Evolutionary conservation across 1,139 yeast genomes (phyloP).

Genomic region (Kurtzmaniella natalensis): DNA sequence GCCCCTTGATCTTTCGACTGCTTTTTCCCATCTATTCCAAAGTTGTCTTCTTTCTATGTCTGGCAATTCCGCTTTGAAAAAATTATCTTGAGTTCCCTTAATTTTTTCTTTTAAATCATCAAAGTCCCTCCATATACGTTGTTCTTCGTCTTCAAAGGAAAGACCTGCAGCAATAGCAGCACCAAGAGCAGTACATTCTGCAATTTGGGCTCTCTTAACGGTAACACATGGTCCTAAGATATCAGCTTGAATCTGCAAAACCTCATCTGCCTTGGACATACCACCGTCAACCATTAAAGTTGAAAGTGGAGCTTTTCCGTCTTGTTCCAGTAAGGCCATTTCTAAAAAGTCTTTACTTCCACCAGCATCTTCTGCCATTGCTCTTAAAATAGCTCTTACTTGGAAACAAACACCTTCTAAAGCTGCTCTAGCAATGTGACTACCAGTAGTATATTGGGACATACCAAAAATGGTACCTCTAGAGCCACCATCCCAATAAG

Average conservation of each 20-base stretch:
- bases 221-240: constrained; percentile 82
- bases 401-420: constrained; percentile 94
- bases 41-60: constrained; percentile 57
- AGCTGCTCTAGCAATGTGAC: constrained; percentile 91
- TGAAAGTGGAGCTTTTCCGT: constrained; percentile 47
- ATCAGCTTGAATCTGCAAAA: constrained; percentile 92
- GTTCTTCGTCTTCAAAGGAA: constrained; percentile 52
- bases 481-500: constrained; percentile 93
- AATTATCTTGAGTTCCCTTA: constrained; percentile 31
- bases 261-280: constrained; percentile 87
- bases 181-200: constrained; percentile 94
- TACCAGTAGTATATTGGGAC: constrained; percentile 82
- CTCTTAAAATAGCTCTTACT: constrained; percentile 83
- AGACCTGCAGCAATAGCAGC: constrained; percentile 96
- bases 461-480: constrained; percentile 91
- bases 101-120: constrained; percentile 52
- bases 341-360: constrained; percentile 45
- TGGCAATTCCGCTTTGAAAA: constrained; percentile 55
- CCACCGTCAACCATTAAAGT: constrained; percentile 88
- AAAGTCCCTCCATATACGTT: constrained; percentile 71
- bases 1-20: constrained; percentile 70
- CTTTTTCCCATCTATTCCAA: constrained; percentile 81
- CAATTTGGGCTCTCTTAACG: constrained; percentile 73
- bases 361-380: constrained; percentile 85
- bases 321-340: constrained; percentile 36